Evolutionary conservation across 148 eudicot species (phyloP).

Genomic region (Camellia japonica): DNA sequence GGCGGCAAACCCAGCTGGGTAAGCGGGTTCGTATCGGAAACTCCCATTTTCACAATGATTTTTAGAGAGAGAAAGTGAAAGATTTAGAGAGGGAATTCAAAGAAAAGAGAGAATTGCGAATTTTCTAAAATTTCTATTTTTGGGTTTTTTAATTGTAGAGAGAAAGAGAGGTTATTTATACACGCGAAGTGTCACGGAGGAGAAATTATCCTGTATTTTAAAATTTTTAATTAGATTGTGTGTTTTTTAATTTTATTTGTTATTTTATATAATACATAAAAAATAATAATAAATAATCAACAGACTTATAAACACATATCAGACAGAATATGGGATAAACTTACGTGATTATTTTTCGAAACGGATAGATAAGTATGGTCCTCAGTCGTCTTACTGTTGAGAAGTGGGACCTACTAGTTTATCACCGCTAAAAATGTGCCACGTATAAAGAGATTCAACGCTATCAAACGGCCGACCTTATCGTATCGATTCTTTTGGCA

Average conservation of each 20-base stretch:
- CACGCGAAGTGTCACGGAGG: neutral
- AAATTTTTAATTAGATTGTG: too few species aligned
- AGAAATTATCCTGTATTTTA: too few species aligned
- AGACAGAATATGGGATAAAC: too few species aligned
- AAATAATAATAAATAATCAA: too few species aligned
- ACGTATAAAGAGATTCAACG: conserved; percentile 20
- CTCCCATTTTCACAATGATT: conserved; percentile 36
- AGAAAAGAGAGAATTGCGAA: neutral
- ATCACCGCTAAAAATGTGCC: conserved; percentile 12
- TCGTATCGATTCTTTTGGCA: neutral
- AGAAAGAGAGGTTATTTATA: conserved; percentile 27
- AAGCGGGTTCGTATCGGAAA: conserved; percentile 44
- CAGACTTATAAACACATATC: too few species aligned
- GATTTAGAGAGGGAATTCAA: neutral
- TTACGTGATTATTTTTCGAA: too few species aligned
- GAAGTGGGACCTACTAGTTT: conserved; percentile 15
- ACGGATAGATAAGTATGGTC: conserved; percentile 30
- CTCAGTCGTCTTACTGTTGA: conserved; percentile 23
- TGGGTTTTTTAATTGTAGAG: neutral
- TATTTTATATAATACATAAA: too few species aligned
- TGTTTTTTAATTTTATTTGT: too few species aligned
- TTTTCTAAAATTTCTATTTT: neutral
- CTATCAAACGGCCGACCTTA: conserved; percentile 32
- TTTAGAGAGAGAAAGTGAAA: conserved; percentile 1
- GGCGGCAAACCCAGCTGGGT: conserved; percentile 71